Conservation (phyloP, 2,329 filamentous ascomycete species). For the Didymosphaeria variabile region DNA sequence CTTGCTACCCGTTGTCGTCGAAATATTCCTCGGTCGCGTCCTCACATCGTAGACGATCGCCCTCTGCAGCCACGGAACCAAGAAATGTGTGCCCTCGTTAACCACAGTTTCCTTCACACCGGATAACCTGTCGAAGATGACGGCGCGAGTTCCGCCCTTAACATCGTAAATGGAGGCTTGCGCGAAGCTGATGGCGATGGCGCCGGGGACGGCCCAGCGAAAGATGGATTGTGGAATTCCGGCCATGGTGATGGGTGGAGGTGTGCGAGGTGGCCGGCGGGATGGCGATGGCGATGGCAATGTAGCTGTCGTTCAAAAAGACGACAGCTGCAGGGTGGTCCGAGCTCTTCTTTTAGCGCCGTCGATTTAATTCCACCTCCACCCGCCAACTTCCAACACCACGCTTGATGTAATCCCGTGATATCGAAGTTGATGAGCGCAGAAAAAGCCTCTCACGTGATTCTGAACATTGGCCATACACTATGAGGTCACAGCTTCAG, state of each 20-base stretch:
- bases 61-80: conserved; percentile 94
- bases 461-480: too few species aligned
- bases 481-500: too few species aligned
- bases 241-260: conserved; percentile 36
- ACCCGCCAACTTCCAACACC: too few species aligned
- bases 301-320: conserved; percentile 18
- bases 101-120: conserved; percentile 93
- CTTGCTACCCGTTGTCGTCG: conserved; percentile 97
- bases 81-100: conserved; percentile 96
- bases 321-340: neutral
- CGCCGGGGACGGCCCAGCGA: conserved; percentile 74
- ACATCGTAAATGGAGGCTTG: conserved; percentile 95
- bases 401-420: too few species aligned
- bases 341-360: neutral
- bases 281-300: conserved; percentile 18
- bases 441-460: too few species aligned
- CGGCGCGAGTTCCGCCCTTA: conserved; percentile 89
- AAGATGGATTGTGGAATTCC: conserved; percentile 44
- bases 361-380: neutral
- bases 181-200: conserved; percentile 71
- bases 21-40: conserved; percentile 96
- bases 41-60: conserved; percentile 96
- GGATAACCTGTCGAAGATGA: conserved; percentile 94
- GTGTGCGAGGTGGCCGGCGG: conserved; percentile 10
- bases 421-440: too few species aligned